Percentiles rank a stretch among this genome's conserved stretches.
These are phyloP conservation scores for Sclerotinia minor DNA, from an alignment of 2,329 filamentous ascomycete genomes.

Conservation along the genomic window DNA sequence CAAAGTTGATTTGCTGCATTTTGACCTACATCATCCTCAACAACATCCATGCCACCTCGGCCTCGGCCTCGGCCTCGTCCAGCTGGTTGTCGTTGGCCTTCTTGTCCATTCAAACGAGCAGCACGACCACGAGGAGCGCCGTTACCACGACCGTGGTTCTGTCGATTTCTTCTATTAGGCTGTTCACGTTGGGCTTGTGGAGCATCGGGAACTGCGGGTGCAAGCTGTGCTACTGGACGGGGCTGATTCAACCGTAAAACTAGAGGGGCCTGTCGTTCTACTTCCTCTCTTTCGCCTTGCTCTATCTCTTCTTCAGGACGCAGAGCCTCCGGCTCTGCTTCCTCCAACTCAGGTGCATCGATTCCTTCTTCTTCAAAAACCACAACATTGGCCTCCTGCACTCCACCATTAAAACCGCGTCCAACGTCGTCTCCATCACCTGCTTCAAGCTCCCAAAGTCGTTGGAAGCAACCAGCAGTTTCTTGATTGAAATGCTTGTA, in stretches of 20 bases:
- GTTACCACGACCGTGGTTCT: constrained; percentile 13
- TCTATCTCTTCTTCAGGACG: constrained; percentile 27
- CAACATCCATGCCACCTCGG: constrained; percentile 21
- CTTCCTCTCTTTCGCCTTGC: constrained; percentile 26
- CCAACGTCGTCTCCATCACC: constrained; percentile 61
- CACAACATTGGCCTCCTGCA: constrained; percentile 23
- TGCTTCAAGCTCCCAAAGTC: constrained; percentile 85
- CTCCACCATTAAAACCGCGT: constrained; percentile 34
- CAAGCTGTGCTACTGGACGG: constrained; percentile 31
- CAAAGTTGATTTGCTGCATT: constrained; percentile 38
- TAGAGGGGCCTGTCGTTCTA: constrained; percentile 41
- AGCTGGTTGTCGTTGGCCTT: constrained; percentile 11
- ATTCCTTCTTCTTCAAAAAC: constrained; percentile 27
- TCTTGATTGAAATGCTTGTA: constrained; percentile 84
- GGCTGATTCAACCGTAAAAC: constrained; percentile 41
- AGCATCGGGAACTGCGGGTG: constrained; percentile 33
- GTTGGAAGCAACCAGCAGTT: constrained; percentile 73
- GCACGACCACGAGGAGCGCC: constrained; percentile 20
- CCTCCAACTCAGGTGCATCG: constrained; percentile 9
- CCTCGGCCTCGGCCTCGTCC: neutral
- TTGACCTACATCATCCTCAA: constrained; percentile 26
- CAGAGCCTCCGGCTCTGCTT: constrained; percentile 27
- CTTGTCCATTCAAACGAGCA: constrained; percentile 3
- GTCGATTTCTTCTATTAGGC: constrained; percentile 11
- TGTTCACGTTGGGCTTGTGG: constrained; percentile 26